phyloP scores from a whole-genome alignment of 192 early-diverging fungal species.

The Tieghemiomyces parasiticus region DNA sequence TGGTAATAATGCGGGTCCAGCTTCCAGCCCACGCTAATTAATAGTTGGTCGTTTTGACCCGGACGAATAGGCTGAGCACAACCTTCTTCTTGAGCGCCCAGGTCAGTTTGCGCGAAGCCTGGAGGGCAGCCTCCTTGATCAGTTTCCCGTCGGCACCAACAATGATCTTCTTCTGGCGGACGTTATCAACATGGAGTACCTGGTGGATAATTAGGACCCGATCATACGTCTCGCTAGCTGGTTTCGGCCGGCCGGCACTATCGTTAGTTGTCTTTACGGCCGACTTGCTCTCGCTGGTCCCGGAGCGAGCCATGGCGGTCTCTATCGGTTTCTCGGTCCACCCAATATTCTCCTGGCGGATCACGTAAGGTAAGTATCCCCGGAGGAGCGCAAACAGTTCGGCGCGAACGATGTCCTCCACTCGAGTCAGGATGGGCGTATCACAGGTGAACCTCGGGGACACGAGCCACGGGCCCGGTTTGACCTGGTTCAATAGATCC shows the following conservation, averaged over 20 bases:
- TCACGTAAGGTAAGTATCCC: constrained; percentile 34
- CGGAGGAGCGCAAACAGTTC: constrained; percentile 35
- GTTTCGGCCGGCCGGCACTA: too few relatives aligned
- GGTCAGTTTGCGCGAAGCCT: too few relatives aligned
- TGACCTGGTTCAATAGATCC: constrained; percentile 9
- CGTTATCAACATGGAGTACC: constrained; percentile 27
- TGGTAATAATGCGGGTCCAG: too few relatives aligned
- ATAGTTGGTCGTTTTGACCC: too few relatives aligned
- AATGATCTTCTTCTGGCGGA: constrained; percentile 6
- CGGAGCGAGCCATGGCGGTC: constrained; percentile 17
- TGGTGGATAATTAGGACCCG: too few relatives aligned
- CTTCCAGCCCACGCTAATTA: too few relatives aligned
- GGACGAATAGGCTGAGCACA: too few relatives aligned
- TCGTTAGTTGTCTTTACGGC: too few relatives aligned
- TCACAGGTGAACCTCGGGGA: constrained; percentile 29
- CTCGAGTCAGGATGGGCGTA: constrained; percentile 31
- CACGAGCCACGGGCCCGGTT: constrained; percentile 32
- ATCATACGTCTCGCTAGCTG: too few relatives aligned
- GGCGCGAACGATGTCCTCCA: constrained; percentile 42
- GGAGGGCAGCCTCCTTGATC: not conserved
- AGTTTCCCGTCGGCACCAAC: not conserved
- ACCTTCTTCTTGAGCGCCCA: too few relatives aligned
- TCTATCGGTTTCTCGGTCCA: constrained; percentile 30
- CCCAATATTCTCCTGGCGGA: constrained; percentile 37
- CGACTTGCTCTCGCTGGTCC: too few relatives aligned